Evolutionary conservation across 1,139 yeast genomes (phyloP), one percentile per base, ranked within the genome.

Genomic region (Sugiyamaella novakii): DNA sequence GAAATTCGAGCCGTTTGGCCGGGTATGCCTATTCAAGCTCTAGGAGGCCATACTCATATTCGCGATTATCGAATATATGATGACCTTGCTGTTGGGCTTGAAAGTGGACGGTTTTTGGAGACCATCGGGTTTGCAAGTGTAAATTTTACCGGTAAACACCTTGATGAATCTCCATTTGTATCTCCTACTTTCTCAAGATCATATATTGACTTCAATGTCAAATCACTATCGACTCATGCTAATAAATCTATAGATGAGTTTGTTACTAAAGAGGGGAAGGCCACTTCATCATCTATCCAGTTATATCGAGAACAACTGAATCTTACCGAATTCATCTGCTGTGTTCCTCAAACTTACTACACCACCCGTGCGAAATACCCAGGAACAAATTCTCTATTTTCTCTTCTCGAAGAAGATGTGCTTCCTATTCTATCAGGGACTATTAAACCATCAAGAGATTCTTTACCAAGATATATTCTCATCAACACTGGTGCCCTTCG

Each of bases 1-100:
- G 70, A 67, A 7, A 68, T 92, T 36, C 76, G 98, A 48, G 54
- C 64, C 18, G 72, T 66, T 31, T 84, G 78, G 60, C 91, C 95
- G 1, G 62, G 73, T 22, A 76, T 78, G 0, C 74, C 83, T 1
- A 86, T 92, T 45, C 96, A 88, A 62, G 86, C 86, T 62, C 83
- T 92, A 65, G 98, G 98, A 0, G 98, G 98, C 0, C 98, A 92
- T 67, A 83, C 95, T 35, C 98, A 92, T 65, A 81, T 92, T 31
- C 75, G 98, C 54, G 98, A 92, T 67, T 91, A 84, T 65, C 76
- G 79, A 4, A 72, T 81, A 3, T 75, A 81, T 52, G 98, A 92
- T 63, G 69, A 72, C 1, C 72, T 71, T 48, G 79, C 94, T 25
- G 80, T 87, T 0, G 96, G 84, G 0, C 67, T 92, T 22, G 95